These are phyloP conservation scores for Colletotrichum gigasporum DNA, from an alignment of 2,329 filamentous ascomycete genomes.

Conservation along the genomic window DNA sequence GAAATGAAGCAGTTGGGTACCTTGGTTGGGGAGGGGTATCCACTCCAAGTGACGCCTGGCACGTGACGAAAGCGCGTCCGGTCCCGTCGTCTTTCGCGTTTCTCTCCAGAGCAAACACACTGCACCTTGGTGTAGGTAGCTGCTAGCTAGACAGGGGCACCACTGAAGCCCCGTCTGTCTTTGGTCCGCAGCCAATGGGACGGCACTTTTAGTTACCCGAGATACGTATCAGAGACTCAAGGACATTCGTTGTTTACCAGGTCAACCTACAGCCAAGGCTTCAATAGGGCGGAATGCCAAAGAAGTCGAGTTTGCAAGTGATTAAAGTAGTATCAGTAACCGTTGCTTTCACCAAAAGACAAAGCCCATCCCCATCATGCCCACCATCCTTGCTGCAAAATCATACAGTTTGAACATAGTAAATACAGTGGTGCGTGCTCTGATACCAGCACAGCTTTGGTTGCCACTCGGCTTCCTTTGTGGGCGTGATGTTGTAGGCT, in stretches of 20 bases:
- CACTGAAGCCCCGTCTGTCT: background rate
- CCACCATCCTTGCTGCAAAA: background rate
- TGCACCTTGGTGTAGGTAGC: too few species aligned
- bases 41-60: background rate
- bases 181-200: background rate
- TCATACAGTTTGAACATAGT: conserved; percentile 1
- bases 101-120: background rate
- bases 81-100: conserved; percentile 16
- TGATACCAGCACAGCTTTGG: background rate
- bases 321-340: background rate
- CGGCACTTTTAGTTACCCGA: too few species aligned
- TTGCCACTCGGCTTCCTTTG: background rate
- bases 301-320: background rate
- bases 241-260: background rate
- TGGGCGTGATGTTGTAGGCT: conserved; percentile 11
- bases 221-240: too few species aligned
- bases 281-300: background rate
- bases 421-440: conserved; percentile 16
- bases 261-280: too few species aligned
- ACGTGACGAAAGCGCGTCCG: conserved; percentile 23
- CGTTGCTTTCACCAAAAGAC: background rate
- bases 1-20: background rate
- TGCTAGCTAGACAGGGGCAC: conserved; percentile 23
- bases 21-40: background rate
- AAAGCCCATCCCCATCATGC: background rate